Conservation (phyloP, 441 rosid genomes). For the Theobroma grandiflorum region DNA sequence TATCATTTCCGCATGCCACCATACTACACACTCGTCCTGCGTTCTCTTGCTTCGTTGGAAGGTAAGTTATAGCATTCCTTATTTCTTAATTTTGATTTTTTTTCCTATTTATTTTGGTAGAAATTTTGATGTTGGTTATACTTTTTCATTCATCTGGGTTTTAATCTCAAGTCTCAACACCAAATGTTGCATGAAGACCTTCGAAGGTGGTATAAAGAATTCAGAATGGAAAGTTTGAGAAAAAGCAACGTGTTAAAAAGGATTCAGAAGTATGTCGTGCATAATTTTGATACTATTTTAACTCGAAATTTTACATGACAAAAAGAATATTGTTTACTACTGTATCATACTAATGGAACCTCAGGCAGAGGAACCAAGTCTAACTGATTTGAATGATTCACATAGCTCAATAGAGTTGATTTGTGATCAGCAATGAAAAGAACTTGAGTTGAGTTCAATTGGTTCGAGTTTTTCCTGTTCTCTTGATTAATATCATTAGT, state of each 20-base stretch:
- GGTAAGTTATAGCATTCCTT: slow-evolving; percentile 46
- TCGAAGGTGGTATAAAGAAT: not conserved
- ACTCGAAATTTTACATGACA: not conserved
- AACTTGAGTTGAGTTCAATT: not conserved
- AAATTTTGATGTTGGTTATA: not conserved
- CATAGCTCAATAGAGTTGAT: not conserved
- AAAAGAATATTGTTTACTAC: slow-evolving; percentile 6
- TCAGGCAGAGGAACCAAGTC: slow-evolving; percentile 18
- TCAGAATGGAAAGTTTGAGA: not conserved
- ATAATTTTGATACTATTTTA: not conserved
- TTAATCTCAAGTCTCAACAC: not conserved
- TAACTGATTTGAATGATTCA: not conserved
- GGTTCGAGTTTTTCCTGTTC: not conserved
- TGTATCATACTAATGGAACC: slow-evolving; percentile 12
- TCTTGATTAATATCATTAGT: not conserved
- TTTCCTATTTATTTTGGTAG: slow-evolving; percentile 1
- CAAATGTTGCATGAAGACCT: slow-evolving; percentile 1
- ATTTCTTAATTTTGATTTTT: not conserved
- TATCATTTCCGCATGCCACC: slow-evolving; percentile 97
- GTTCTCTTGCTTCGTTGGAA: slow-evolving; percentile 94
- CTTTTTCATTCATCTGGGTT: not conserved
- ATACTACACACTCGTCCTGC: slow-evolving; percentile 90
- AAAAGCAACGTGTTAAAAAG: not conserved
- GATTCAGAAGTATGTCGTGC: not conserved
- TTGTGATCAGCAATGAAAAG: not conserved